Base-by-base conservation (phyloP, 1,284 basidiomycete genomes). In the Trichosporon ovoides region DNA sequence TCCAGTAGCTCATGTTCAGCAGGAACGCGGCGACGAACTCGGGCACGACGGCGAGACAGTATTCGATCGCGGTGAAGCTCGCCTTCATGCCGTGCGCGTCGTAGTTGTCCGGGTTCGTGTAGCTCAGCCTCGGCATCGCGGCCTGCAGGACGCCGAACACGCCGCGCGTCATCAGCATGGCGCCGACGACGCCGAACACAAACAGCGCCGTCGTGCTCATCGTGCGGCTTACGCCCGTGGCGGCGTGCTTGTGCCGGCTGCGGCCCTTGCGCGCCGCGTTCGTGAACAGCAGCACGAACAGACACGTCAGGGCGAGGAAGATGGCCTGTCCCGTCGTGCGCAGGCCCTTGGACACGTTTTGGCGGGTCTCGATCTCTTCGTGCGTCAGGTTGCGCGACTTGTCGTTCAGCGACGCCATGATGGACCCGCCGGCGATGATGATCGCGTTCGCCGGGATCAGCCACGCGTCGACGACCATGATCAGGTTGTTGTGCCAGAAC, bases 401-500 rank as follows among this genome's bases (percentile, higher is more conserved):
- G 20, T 38, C 18, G 14, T 36, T 49, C 3, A n/a, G 12, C 34
- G 43, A 37, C 18, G 56, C 56, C 58, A 63, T 56, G 33, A 64
- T 37, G 1, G 65, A 66, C 12, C 68, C 68, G 14, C 68, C 68
- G n/a, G 63, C 54, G 38, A 70, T 66, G 63, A 70, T 70, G 60
- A 70, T 65, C 3, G 63, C 61, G 59, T 63, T 63, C 6, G 61
- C 61, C 11, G 61, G 61, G 35, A 63, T 60, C 9, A 63, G 61
- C 61, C 61, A 63, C 54, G 58, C 56, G 48, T 63, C 61, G 31
- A 63, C 52, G 16, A 63, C 18, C 24, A 55, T 48, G 37, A 63
- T 40, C 7, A 55, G 34, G 34, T 63, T 52, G n/a, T 50, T 6
- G 13, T 52, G 31, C 56, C 54, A 56, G 48, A 38, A 63, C 20